Base-by-base conservation (phyloP, 1,139 yeast species). In the Candida gigantensis region DNA sequence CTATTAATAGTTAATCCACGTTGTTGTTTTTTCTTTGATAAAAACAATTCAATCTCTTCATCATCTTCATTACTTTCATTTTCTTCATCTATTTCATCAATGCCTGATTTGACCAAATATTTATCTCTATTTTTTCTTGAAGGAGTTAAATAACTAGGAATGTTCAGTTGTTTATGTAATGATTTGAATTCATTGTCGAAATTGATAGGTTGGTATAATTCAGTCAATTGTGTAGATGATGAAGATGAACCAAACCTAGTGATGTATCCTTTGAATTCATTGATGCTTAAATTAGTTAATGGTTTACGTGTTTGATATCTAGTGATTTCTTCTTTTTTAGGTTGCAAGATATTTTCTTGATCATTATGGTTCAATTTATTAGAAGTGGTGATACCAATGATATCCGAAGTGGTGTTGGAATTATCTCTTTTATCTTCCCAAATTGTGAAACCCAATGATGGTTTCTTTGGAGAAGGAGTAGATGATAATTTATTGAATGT, bases 321-420 rank as follows among this genome's bases (percentile, higher is more conserved):
- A 26, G 26, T 44, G 38, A 51, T 44, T 19, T 35, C 45, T 35
- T 50, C 45, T 28, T 50, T 50, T 44, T 60, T 62, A 14, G 75
- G 75, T 51, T 68, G 75, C 44, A 71, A 57, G 32, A 69, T 62
- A 44, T 71, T 71, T 46, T 71, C 77, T 51, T 71, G 74, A 49
- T 71, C 74, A 40, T 55, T 55, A 42, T 61, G 63, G 40, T 56
- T 56, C 23, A 44, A 49, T 40, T 51, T 57, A 42, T 61, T 63
- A 38, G 47, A 36, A 10, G 30, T 37, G 5, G 41, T 35, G 14
- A 32, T 39, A 8, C 53, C 47, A 23, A 44, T 25, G 5, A 38
- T 28, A 18, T 40, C 46, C 5, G 38, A 30, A n/a, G 39, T 32
- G 21, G 34, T 11, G n/a, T 17, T 24, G 24, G 35, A 23, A n/a